phyloP scores from a whole-genome alignment of 345 rosid genomes.

The Nasturtium officinale region DNA sequence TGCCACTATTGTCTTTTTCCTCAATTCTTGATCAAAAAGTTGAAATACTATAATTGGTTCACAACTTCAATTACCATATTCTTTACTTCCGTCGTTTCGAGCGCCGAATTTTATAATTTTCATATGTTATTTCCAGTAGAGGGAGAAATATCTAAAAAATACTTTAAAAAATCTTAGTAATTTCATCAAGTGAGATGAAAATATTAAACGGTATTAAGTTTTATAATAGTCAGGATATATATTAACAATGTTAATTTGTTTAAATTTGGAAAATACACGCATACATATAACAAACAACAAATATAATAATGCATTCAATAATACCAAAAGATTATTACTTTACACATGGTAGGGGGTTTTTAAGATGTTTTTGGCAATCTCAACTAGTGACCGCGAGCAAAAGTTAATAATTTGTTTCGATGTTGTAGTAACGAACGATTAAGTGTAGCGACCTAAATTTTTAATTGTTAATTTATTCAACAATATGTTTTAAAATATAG shows the following conservation, averaged over 20 bases:
- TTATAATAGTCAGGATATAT: neutral
- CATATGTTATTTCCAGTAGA: neutral
- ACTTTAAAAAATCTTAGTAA: neutral
- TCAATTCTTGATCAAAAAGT: neutral
- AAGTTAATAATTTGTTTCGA: neutral
- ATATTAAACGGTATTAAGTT: neutral
- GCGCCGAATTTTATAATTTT: neutral
- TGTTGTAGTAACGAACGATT: neutral
- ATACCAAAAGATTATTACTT: neutral
- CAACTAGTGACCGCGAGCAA: neutral
- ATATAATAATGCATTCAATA: neutral
- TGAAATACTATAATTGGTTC: slow-evolving; percentile 30
- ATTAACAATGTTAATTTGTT: neutral
- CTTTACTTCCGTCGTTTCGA: slow-evolving; percentile 10
- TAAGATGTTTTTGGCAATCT: neutral
- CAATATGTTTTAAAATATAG: no score
- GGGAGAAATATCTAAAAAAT: neutral
- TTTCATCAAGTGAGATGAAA: neutral
- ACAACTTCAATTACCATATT: neutral
- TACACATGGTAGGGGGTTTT: neutral
- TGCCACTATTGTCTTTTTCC: slow-evolving; percentile 16
- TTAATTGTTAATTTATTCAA: no score
- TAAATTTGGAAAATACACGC: neutral
- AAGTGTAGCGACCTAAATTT: no score
- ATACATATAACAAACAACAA: neutral